phyloP scores from a whole-genome alignment of 116 monocot genomes.

The Papilionanthe hybrid region DNA sequence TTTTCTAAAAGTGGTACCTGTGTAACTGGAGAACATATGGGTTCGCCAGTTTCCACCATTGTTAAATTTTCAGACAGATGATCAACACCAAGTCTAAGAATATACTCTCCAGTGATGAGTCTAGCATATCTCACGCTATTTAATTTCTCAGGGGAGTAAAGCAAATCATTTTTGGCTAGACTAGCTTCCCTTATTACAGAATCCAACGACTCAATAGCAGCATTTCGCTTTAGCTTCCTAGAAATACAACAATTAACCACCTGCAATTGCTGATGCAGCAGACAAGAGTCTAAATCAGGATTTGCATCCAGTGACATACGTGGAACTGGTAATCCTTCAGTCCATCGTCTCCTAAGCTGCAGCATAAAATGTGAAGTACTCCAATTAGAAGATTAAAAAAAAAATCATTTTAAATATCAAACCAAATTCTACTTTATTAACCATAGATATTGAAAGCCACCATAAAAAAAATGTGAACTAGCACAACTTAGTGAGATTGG shows the following conservation, averaged over 20 bases:
- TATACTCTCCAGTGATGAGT: slow-evolving; percentile 43
- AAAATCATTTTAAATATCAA: neutral
- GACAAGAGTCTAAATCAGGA: slow-evolving; percentile 80
- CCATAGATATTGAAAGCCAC: neutral
- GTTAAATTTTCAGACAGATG: slow-evolving; percentile 55
- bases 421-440: neutral
- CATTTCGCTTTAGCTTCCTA: slow-evolving; percentile 43
- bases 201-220: slow-evolving; percentile 53
- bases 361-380: slow-evolving; percentile 15
- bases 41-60: slow-evolving; percentile 91
- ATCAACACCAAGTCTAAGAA: slow-evolving; percentile 77
- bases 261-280: slow-evolving; percentile 77
- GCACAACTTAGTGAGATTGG: neutral
- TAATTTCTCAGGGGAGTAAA: slow-evolving; percentile 10
- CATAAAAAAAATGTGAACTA: too few relatives aligned
- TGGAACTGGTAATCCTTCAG: slow-evolving; percentile 63
- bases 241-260: slow-evolving; percentile 88
- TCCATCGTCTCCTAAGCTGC: slow-evolving; percentile 80
- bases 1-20: slow-evolving; percentile 35
- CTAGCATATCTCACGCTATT: slow-evolving; percentile 41
- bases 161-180: slow-evolving; percentile 8
- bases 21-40: slow-evolving; percentile 62
- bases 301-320: slow-evolving; percentile 68
- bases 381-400: neutral
- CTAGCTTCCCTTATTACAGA: slow-evolving; percentile 31